phyloP scores from a whole-genome alignment of 768 basidiomycete genomes.

The Rhizopogon vulgaris region DNA sequence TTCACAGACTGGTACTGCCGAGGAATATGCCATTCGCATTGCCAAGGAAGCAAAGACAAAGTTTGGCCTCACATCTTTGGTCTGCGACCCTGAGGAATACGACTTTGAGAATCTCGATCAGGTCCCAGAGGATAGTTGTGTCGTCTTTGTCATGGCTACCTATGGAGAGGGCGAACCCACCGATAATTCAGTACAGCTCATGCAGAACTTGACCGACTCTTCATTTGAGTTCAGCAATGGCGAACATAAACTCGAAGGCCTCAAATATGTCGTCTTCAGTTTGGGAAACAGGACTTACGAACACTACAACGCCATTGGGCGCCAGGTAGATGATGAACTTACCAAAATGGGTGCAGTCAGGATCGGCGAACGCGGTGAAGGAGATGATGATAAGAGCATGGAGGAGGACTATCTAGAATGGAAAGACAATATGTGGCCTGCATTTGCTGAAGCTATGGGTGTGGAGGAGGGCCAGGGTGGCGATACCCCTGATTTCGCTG shows the following conservation, averaged over 20 bases:
- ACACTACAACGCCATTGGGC: slow-evolving; percentile 90
- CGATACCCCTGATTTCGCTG: slow-evolving; percentile 89
- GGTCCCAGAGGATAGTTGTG: slow-evolving; percentile 80
- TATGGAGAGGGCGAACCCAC: slow-evolving; percentile 99
- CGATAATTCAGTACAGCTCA: slow-evolving; percentile 91
- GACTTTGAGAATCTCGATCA: slow-evolving; percentile 96
- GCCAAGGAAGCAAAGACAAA: slow-evolving; percentile 98
- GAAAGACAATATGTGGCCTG: slow-evolving; percentile 98
- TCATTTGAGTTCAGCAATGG: slow-evolving; percentile 85
- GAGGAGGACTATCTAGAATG: slow-evolving; percentile 99
- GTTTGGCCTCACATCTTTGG: slow-evolving; percentile 91
- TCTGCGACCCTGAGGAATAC: slow-evolving; percentile 98
- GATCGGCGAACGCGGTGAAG: slow-evolving; percentile 89
- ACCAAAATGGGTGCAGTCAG: slow-evolving; percentile 75
- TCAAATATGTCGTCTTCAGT: slow-evolving; percentile 93
- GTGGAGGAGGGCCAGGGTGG: slow-evolving; percentile 97
- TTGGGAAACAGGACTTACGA: slow-evolving; percentile 94
- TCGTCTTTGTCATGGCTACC: slow-evolving; percentile 95
- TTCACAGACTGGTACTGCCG: slow-evolving; percentile 97
- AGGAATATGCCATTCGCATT: slow-evolving; percentile 95
- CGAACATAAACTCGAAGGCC: slow-evolving; percentile 64
- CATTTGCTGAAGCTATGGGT: slow-evolving; percentile 72
- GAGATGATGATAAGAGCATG: slow-evolving; percentile 99
- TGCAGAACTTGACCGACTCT: slow-evolving; percentile 86
- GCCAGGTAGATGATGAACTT: slow-evolving; percentile 69